Base-by-base conservation (phyloP, 2,329 filamentous ascomycete species). In the Colletotrichum liriopes region DNA sequence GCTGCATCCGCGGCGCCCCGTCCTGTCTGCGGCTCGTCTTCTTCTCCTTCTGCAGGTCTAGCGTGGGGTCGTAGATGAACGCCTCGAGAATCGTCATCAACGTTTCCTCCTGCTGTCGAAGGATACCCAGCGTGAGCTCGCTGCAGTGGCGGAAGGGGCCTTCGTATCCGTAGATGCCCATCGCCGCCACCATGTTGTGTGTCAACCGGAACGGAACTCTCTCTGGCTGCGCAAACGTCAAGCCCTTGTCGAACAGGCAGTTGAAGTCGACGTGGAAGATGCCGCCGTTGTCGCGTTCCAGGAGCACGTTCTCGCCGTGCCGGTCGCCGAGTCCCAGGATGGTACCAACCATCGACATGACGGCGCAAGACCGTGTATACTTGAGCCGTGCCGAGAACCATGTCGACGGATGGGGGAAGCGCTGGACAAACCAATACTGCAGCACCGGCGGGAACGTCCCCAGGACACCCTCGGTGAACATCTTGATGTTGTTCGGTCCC, bases 341-440 rank as follows among this genome's bases (percentile, higher is more conserved):
- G 68, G 97, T 97, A 61, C 96, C 96, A 5, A 98, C 94, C 90
- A 99, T 99, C n/a, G 95, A 98, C 95, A 99, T 99, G 76, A 99
- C 96, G 14, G 97, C 96, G 78, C 94, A 96, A 1, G 96, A 97
- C 5, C 96, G 91, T 2, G 96, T 97, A 83, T 98, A 99, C 58
- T 92, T 90, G 55, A 98, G 87, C 9, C 96, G 91, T 12, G 96
- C 95, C 2, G 91, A 89, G 81, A 99, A 97, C 96, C 96, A 99
- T 1, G 92, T 88, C 16, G 94, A 94, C 5, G 97, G 95, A 78
- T 97, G 95, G 0, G 96, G 95, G 79, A 98, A 99, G 77, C 95
- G 94, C 76, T 97, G 93, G 26, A 96, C 91, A 81, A 99, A 99
- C 96, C 96, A 99, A 75, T 95, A 90, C 75, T 97, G 93, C 70